These are phyloP conservation scores for Thermoascus crustaceus DNA, from an alignment of 2,329 filamentous ascomycete genomes.

Conservation along the genomic window DNA sequence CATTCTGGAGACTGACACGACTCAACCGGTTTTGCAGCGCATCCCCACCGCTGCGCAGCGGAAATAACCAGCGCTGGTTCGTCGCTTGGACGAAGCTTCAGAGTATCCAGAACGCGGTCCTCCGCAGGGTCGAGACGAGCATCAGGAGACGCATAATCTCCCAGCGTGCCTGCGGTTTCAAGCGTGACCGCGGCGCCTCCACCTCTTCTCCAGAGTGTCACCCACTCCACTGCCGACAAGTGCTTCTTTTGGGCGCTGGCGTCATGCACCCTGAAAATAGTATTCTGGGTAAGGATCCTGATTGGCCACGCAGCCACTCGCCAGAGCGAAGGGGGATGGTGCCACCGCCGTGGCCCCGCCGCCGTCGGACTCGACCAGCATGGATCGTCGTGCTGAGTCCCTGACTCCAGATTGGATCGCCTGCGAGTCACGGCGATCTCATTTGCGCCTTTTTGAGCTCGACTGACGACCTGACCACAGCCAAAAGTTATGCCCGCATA, in stretches of 20 bases:
- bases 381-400: no score
- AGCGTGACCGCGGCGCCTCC: neutral
- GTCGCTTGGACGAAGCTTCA: no score
- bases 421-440: neutral
- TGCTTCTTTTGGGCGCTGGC: slow-evolving; percentile 14
- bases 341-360: neutral
- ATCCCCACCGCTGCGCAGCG: no score
- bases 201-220: slow-evolving; percentile 2
- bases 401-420: no score
- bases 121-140: no score
- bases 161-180: slow-evolving; percentile 1
- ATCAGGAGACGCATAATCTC: slow-evolving; percentile 1
- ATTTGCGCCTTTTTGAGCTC: slow-evolving; percentile 1
- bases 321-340: slow-evolving; percentile 2
- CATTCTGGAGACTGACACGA: no score
- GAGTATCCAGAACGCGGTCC: no score
- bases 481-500: neutral
- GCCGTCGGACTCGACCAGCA: neutral
- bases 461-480: neutral
- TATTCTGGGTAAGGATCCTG: slow-evolving; percentile 11
- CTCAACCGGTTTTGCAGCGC: no score
- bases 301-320: slow-evolving; percentile 19
- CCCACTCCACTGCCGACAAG: slow-evolving; percentile 2
- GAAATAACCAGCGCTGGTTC: no score
- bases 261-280: slow-evolving; percentile 27